Evolutionary conservation across 371 early-diverging fungal species (phyloP), one percentile per base, ranked within the genome.

Genomic region (Capillidium heterosporum): DNA sequence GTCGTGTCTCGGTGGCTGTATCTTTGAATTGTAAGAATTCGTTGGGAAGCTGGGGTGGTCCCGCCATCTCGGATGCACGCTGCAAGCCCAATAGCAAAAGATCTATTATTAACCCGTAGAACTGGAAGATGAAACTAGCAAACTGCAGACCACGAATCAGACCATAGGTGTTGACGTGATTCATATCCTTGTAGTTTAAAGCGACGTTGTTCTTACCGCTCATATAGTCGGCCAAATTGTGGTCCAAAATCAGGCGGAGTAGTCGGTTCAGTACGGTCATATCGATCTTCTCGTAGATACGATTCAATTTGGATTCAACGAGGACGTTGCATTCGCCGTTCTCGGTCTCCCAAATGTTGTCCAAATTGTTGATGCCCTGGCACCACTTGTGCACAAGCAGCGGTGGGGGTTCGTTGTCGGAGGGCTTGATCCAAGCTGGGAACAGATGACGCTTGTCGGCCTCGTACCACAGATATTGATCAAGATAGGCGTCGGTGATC

Each of bases 401-500:
- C 60, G 96, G 95, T 43, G 95, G 89, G 1, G 98, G 95, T 67
- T 98, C 98, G 24, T 89, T 82, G 61, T 99, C 99, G 15, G 87
- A 81, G 8, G 99, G 99, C 63, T 98, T 97, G 66, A 97, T 90
- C 93, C 95, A 97, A 23, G 87, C 77, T 32, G 95, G 94, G 83
- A 95, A 97, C 52, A 95, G 71, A 55, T 88, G 81, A 26, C 84
- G 78, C 69, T 82, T 81, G 60, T 59, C 52, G 13, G 95, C 92
- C 64, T 98, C 97, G 67, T 99, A 97, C 95, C 97, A 98, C 24
- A 99, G 76, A 65, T 98, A 98, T 65, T 96, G 96, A 68, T 97
- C 97, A 57, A 99, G 73, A 62, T 96, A 99, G 17, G 96, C 94
- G 71, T 99, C 99, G 0, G 93, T 91, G 55, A 98, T 92, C 76